Evolutionary conservation across 805 yeast genomes (phyloP).

Genomic region (Candida vaughaniae): DNA sequence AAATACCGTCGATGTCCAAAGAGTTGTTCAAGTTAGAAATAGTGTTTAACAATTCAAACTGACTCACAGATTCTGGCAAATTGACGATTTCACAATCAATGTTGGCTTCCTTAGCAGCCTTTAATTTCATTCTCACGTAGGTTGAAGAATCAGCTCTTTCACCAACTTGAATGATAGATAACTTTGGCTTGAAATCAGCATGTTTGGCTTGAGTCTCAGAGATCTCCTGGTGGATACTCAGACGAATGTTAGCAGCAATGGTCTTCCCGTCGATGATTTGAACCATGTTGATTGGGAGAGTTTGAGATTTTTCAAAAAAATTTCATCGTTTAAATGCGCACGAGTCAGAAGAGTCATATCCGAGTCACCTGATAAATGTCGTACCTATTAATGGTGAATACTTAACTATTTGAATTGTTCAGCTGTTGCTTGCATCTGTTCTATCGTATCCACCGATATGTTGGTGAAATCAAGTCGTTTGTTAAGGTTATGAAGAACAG

Average conservation of each 20-base stretch:
- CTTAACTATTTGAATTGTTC: no score
- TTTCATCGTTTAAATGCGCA: background rate
- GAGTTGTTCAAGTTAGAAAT: slow-evolving; percentile 60
- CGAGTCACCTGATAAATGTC: no score
- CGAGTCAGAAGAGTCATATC: background rate
- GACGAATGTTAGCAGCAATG: slow-evolving; percentile 40
- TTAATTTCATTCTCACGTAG: slow-evolving; percentile 76
- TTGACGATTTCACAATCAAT: slow-evolving; percentile 60
- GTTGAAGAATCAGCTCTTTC: slow-evolving; percentile 76
- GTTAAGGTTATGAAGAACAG: slow-evolving; percentile 27
- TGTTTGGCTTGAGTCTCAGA: slow-evolving; percentile 38
- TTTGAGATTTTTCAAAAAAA: background rate
- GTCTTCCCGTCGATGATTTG: slow-evolving; percentile 45
- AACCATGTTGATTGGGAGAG: slow-evolving; percentile 17
- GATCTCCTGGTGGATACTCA: slow-evolving; percentile 41
- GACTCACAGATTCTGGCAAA: slow-evolving; percentile 55
- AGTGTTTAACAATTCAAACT: slow-evolving; percentile 52
- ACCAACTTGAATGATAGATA: slow-evolving; percentile 77
- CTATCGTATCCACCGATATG: slow-evolving; percentile 1
- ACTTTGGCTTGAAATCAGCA: slow-evolving; percentile 60
- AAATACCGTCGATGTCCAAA: slow-evolving; percentile 62
- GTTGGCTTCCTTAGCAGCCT: slow-evolving; percentile 72
- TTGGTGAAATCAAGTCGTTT: slow-evolving; percentile 7
- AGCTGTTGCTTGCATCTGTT: background rate
- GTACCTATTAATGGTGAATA: no score